Evolutionary conservation across 2,329 filamentous ascomycete species (phyloP), one percentile per base, ranked within the genome.

Genomic region (Phyllosticta citriasiana): DNA sequence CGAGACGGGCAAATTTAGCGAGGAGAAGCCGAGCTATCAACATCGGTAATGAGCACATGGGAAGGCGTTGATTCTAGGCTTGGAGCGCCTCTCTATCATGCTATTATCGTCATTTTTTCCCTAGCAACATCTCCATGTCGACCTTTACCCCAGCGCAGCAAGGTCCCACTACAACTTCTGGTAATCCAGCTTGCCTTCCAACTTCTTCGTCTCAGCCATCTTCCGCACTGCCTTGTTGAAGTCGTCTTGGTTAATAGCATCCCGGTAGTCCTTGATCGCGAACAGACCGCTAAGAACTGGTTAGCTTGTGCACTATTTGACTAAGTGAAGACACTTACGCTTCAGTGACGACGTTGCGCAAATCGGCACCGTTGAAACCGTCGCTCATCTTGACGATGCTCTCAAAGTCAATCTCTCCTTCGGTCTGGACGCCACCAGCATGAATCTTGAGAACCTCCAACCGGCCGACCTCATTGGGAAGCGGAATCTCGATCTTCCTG

Each of bases 361-460:
- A 78, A 84, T 99, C 94, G 57, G 94, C 94, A 73, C 94, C 94
- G 77, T 99, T 99, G 69, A 99, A 83, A 27, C 93, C 92, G 72
- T 99, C 94, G 69, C 92, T 97, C 94, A 99, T 99, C 86, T 99
- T 99, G 67, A 99, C 94, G 63, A 99, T 91, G 70, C 91, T 97
- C 83, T 99, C 94, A 72, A 96, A 99, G 75, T 99, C 95, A 71
- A 99, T 91, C 65, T 99, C 94, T 0, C 93, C 94, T 68, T 97
- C 93, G 54, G 89, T 86, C 63, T 90, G 84, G 14, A 99, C 94
- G 64, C 88, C 86, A 35, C 85, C 84, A 5, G 93, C 86, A 75
- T 99, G 94, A 68, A 99, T 99, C 84, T 99, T 99, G 76, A 99
- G 81, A 78, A 99, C 96, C 79, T 99, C 94, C 67, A 99, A 78